These are phyloP conservation scores for Schrenkiella parvula DNA, from an alignment of 345 rosid species.

Conservation along the genomic window DNA sequence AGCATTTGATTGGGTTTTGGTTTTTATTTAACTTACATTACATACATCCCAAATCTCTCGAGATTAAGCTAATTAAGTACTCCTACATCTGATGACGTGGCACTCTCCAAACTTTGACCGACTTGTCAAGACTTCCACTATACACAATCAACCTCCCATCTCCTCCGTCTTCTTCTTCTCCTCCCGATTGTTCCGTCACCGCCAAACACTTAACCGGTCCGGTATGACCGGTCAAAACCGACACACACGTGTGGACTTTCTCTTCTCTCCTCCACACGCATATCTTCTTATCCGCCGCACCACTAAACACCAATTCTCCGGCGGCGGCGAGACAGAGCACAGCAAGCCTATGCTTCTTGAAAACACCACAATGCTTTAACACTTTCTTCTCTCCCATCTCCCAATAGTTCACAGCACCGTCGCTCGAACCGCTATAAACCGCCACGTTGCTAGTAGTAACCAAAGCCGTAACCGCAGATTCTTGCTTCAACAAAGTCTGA, in stretches of 20 bases:
- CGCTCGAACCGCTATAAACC: conserved; percentile 83
- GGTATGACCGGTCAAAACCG: conserved; percentile 78
- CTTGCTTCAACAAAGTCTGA: conserved; percentile 57
- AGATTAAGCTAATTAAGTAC: neutral
- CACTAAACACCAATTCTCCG: conserved; percentile 62
- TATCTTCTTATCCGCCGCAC: conserved; percentile 90
- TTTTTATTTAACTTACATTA: conserved; percentile 13
- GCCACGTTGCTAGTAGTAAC: conserved; percentile 42
- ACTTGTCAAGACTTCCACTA: conserved; percentile 90
- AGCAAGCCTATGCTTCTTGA: conserved; percentile 55
- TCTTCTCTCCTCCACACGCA: conserved; percentile 74
- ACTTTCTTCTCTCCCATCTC: conserved; percentile 70
- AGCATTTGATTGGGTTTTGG: conserved; percentile 5
- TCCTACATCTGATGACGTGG: conserved; percentile 26
- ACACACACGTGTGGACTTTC: conserved; percentile 59
- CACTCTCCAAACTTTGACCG: conserved; percentile 96
- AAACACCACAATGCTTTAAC: conserved; percentile 62
- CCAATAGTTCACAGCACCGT: conserved; percentile 81
- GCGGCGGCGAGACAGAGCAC: conserved; percentile 52
- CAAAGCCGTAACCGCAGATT: conserved; percentile 69
- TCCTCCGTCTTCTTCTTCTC: conserved; percentile 30
- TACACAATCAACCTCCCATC: conserved; percentile 64
- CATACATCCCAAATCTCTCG: neutral
- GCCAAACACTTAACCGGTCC: conserved; percentile 95
- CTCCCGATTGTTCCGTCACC: conserved; percentile 39